These are phyloP conservation scores for Trichosanthes truncata DNA, from an alignment of 306 rosid species.

Conservation along the genomic window DNA sequence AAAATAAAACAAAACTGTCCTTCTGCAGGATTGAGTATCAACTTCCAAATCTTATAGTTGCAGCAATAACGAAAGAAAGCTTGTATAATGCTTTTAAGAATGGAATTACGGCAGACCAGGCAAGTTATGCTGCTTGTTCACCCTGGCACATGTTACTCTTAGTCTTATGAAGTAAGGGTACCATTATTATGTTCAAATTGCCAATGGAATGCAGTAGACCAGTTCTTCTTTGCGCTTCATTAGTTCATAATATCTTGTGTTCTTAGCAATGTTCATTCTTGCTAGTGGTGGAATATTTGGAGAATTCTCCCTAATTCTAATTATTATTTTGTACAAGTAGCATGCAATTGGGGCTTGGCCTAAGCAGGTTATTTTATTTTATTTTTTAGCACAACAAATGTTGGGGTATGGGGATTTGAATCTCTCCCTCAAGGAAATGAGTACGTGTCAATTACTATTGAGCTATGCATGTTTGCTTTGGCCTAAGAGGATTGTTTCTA, in stretches of 20 bases:
- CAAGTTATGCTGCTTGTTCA: conserved; percentile 15
- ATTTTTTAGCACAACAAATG: too few species aligned
- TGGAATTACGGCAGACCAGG: conserved; percentile 84
- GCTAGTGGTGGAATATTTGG: neutral
- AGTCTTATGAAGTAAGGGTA: neutral
- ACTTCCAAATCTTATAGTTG: conserved; percentile 96
- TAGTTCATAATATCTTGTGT: neutral
- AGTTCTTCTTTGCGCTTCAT: neutral
- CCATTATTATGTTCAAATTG: neutral
- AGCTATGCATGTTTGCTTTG: too few species aligned
- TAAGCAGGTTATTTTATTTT: neutral
- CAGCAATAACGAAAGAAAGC: conserved; percentile 94
- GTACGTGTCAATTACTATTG: too few species aligned
- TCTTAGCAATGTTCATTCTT: neutral
- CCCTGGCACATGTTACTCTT: neutral
- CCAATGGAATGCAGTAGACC: neutral
- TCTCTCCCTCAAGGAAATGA: too few species aligned
- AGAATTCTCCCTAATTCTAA: neutral
- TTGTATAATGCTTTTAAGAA: conserved; percentile 85
- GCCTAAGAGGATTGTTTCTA: neutral
- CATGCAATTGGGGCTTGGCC: neutral
- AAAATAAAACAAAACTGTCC: neutral
- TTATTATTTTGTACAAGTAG: neutral
- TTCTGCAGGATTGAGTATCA: conserved; percentile 79
- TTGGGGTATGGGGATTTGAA: too few species aligned